Percentiles rank a stretch among this genome's conserved stretches.
phyloP scores from a whole-genome alignment of 352 stramenopile species.

The Pythium rhizo-oryzae region DNA sequence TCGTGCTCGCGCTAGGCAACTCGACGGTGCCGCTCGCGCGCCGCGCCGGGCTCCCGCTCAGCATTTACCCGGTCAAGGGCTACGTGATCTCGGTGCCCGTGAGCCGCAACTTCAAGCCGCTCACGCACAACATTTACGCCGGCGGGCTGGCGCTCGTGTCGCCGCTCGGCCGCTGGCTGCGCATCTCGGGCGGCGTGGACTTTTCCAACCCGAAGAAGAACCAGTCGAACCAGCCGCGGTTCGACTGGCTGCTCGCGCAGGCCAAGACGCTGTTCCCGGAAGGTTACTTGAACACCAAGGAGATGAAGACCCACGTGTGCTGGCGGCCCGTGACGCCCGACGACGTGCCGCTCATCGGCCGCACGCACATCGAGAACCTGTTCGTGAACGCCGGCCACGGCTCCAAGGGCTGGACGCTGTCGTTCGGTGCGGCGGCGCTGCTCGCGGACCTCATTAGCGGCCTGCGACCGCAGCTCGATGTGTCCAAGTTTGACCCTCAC shows the following conservation, averaged over 20 bases:
- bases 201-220: slow-evolving; percentile 76
- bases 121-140: slow-evolving; percentile 84
- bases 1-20: slow-evolving; percentile 84
- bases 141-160: slow-evolving; percentile 77
- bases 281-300: slow-evolving; percentile 73
- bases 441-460: slow-evolving; percentile 85
- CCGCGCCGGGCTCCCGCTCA: slow-evolving; percentile 71
- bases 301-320: slow-evolving; percentile 83
- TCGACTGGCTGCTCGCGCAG: slow-evolving; percentile 78
- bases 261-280: slow-evolving; percentile 82
- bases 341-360: slow-evolving; percentile 80
- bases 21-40: slow-evolving; percentile 66
- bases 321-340: slow-evolving; percentile 84
- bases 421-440: slow-evolving; percentile 75
- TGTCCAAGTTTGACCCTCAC: slow-evolving; percentile 80
- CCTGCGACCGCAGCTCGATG: slow-evolving; percentile 74
- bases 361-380: slow-evolving; percentile 80
- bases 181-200: slow-evolving; percentile 82
- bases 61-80: slow-evolving; percentile 85
- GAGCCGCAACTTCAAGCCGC: slow-evolving; percentile 58
- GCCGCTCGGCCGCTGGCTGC: slow-evolving; percentile 66
- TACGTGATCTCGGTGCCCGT: slow-evolving; percentile 87
- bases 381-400: slow-evolving; percentile 87
- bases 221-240: slow-evolving; percentile 58
- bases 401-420: slow-evolving; percentile 86